Base-by-base conservation (phyloP, 495 filamentous ascomycete genomes). In the Physcia stellaris region DNA sequence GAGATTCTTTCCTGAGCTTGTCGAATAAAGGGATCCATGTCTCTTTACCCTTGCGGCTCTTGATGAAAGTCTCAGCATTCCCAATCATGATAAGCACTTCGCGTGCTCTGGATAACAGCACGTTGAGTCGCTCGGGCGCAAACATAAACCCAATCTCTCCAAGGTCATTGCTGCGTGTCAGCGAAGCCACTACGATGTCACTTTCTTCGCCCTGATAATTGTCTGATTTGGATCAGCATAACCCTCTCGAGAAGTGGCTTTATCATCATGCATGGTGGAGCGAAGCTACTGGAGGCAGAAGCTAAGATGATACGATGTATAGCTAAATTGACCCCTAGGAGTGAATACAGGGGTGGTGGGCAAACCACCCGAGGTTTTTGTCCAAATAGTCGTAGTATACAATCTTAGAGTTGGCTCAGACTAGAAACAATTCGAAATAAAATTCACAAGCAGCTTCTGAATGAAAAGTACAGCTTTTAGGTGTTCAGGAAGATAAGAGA, bases 201-300 rank as follows among this genome's bases (percentile, higher is more conserved):
- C 73, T 79, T 41, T 88, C 82, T 45, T 88, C 81, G 2, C 83
- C 83, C 53, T 86, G 83, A 42, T 79, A 88, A 40, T 86, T 86
- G 48, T 86, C 80, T 78, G 30, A n/a, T n/a, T n/a, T n/a, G n/a
- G n/a, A n/a, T 29, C 26, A 29, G n/a, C 26, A 9, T 29, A n/a
- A 29, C 26, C 9, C n/a, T n/a, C 26, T 29, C 26, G n/a, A 9
- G 9, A 29, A 29, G n/a, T 29, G 9, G n/a, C n/a, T n/a, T n/a
- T n/a, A n/a, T n/a, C n/a, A n/a, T n/a, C n/a, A n/a, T n/a, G n/a
- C n/a, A n/a, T n/a, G n/a, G n/a, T n/a, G n/a, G n/a, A n/a, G n/a
- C n/a, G n/a, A n/a, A n/a, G n/a, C n/a, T n/a, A n/a, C n/a, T n/a
- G n/a, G n/a, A n/a, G n/a, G n/a, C n/a, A n/a, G n/a, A n/a, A n/a